A percentile compares a stretch with the other conserved stretches of the same genome.
Evolutionary conservation across 2,329 filamentous ascomycete genomes (phyloP).

Genomic region (Pseudohalonectria lignicola): DNA sequence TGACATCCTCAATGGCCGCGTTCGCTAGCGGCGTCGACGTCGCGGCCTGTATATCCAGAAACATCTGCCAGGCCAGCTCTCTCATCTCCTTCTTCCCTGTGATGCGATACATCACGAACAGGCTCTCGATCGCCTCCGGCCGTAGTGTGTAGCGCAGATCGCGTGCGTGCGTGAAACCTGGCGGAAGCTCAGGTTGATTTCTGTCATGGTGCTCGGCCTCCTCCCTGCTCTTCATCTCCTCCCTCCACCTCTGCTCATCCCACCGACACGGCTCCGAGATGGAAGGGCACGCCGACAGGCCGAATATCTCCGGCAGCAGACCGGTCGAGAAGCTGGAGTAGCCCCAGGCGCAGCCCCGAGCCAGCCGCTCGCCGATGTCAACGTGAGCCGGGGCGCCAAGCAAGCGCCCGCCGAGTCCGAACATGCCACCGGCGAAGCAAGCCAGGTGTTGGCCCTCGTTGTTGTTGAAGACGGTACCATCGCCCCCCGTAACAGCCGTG

Average conservation of each 20-base stretch:
- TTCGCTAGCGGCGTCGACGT: conserved; percentile 23
- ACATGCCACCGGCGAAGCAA: conserved; percentile 38
- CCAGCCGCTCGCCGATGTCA: conserved; percentile 32
- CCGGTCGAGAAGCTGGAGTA: conserved; percentile 42
- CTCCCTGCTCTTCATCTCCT: conserved; percentile 7
- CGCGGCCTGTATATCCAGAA: conserved; percentile 56
- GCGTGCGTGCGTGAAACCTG: conserved; percentile 14
- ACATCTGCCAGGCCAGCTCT: conserved; percentile 72
- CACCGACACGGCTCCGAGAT: conserved; percentile 18
- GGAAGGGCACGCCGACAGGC: conserved; percentile 28
- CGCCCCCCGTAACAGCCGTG: conserved; percentile 15
- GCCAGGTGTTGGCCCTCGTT: conserved; percentile 28
- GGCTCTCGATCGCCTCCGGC: conserved; percentile 63
- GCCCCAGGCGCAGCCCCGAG: conserved; percentile 46
- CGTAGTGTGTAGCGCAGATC: conserved; percentile 41
- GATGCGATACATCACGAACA: conserved; percentile 73
- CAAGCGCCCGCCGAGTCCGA: conserved; percentile 30
- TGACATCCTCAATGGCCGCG: conserved; percentile 17
- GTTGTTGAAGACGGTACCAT: conserved; percentile 12
- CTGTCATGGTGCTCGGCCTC: conserved; percentile 7
- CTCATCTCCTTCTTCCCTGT: conserved; percentile 61
- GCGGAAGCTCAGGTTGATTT: too few species aligned
- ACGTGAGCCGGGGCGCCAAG: conserved; percentile 34
- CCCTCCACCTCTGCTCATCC: conserved; percentile 22
- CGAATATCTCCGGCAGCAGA: conserved; percentile 47